phyloP scores from a whole-genome alignment of 352 stramenopile genomes.

The Pythium scleroteichum region DNA sequence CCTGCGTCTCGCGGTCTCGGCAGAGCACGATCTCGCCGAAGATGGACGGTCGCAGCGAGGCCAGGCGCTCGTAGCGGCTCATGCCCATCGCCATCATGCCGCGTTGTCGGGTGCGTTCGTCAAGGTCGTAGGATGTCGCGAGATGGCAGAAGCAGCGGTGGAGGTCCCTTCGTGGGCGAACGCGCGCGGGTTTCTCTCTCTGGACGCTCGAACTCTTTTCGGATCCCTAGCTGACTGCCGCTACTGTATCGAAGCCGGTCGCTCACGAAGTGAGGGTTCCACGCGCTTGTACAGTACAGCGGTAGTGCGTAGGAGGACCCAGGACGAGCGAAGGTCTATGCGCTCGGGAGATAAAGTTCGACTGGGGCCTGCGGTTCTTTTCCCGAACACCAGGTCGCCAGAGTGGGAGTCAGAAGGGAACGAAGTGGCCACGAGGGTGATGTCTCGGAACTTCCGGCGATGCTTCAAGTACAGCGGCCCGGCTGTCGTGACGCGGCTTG shows the following conservation, averaged over 20 bases:
- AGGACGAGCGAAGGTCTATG: not conserved
- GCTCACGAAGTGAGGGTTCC: slow-evolving; percentile 20
- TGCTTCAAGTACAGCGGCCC: slow-evolving; percentile 8
- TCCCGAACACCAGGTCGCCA: slow-evolving; percentile 5
- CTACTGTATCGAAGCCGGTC: slow-evolving; percentile 17
- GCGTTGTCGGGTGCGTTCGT: not conserved
- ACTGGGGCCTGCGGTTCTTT: slow-evolving; percentile 10
- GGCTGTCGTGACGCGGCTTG: slow-evolving; percentile 3
- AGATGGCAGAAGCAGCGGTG: too few relatives aligned
- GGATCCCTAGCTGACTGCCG: slow-evolving; percentile 14
- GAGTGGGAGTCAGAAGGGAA: slow-evolving; percentile 23
- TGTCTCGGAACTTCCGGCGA: not conserved
- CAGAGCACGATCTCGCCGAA: slow-evolving; percentile 76
- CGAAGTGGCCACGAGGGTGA: not conserved
- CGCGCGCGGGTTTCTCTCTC: not conserved
- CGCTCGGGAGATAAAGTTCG: not conserved
- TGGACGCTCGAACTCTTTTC: slow-evolving; percentile 10
- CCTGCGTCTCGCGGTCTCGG: slow-evolving; percentile 47
- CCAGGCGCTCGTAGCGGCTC: slow-evolving; percentile 48
- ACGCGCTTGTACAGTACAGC: not conserved
- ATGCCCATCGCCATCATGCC: slow-evolving; percentile 23
- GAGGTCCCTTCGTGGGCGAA: too few relatives aligned
- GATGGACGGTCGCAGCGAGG: slow-evolving; percentile 52
- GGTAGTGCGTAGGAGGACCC: not conserved
- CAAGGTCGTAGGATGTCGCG: not conserved